Base-by-base conservation (phyloP, 768 basidiomycete genomes). In the Lactarius pseudohatsudake region DNA sequence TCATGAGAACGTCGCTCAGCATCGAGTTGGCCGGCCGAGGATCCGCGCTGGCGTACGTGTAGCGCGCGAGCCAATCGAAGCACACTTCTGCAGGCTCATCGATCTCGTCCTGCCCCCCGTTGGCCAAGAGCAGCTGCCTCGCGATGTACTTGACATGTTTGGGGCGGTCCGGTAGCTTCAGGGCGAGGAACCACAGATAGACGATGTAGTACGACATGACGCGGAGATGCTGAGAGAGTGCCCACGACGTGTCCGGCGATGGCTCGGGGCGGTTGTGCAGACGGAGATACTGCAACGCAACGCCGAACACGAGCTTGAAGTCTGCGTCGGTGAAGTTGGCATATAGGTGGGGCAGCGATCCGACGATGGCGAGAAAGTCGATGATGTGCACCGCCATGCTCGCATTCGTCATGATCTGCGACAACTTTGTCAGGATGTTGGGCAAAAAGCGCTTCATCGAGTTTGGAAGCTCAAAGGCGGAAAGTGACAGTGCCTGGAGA, bases 351-450 rank as follows among this genome's bases (percentile, higher is more conserved):
- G 85, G 88, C 16, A 90, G 83, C 1, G 94, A 92, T 3, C 92
- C 94, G 55, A 97, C 83, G 67, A 97, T 89, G 53, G 86, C 84
- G 28, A 98, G 84, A 75, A 98, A 92, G 68, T 92, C 92, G 65
- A 98, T 86, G 74, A 98, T 96, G 74, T 98, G 96, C n/a, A 96
- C 90, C 7, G 94, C 90, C 84, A 98, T 90, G 66, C 88, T 88
- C 2, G 94, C 87, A 62, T 92, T 94, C 1, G 93, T 93, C 88
- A 98, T 96, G 77, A 98, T 96, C 75, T 92, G 90, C 8, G 91
- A 88, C 34, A 98, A 83, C 76, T 92, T 92, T 72, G 90, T 89
- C 64, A 98, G 80, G 61, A 97, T 93, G 41, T 84, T 81, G 8
- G 93, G 84, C 41, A 98, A 80, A 71, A 82, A 86, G 69, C 89